These are phyloP conservation scores for Lentinula detonsa DNA, from an alignment of 768 basidiomycete genomes.

Conservation along the genomic window DNA sequence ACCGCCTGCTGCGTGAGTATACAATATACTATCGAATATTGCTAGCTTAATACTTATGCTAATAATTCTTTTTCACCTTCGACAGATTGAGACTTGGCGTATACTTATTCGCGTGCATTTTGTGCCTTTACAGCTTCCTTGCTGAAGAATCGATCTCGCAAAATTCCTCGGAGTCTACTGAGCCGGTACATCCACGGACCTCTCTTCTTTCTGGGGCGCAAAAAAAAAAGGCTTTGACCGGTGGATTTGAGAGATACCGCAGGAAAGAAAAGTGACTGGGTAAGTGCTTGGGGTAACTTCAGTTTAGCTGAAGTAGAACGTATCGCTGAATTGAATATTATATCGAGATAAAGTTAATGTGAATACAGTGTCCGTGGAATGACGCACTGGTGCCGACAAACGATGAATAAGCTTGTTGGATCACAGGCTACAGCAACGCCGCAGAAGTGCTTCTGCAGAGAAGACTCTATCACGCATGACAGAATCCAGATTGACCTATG, in stretches of 20 bases:
- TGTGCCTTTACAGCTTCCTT: neutral
- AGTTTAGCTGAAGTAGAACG: no score
- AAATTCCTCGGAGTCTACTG: constrained; percentile 1
- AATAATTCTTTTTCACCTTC: neutral
- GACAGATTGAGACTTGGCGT: neutral
- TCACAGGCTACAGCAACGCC: neutral
- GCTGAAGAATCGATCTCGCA: neutral
- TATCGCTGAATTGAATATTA: no score
- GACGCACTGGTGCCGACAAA: neutral
- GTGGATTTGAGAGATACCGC: neutral
- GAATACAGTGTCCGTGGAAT: constrained; percentile 1
- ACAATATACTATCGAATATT: no score
- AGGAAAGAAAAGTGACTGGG: neutral
- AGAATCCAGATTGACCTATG: neutral
- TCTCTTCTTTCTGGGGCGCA: neutral
- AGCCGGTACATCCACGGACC: constrained; percentile 3
- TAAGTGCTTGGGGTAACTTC: neutral
- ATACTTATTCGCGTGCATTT: neutral
- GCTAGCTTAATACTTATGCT: neutral
- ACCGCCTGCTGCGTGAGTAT: neutral
- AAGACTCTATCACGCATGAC: neutral
- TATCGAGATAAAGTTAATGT: neutral
- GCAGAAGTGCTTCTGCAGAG: neutral
- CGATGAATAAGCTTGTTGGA: neutral
- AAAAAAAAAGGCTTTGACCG: neutral